phyloP scores from a whole-genome alignment of 2,329 filamentous ascomycete genomes.

The Ophiostoma tasmaniense region DNA sequence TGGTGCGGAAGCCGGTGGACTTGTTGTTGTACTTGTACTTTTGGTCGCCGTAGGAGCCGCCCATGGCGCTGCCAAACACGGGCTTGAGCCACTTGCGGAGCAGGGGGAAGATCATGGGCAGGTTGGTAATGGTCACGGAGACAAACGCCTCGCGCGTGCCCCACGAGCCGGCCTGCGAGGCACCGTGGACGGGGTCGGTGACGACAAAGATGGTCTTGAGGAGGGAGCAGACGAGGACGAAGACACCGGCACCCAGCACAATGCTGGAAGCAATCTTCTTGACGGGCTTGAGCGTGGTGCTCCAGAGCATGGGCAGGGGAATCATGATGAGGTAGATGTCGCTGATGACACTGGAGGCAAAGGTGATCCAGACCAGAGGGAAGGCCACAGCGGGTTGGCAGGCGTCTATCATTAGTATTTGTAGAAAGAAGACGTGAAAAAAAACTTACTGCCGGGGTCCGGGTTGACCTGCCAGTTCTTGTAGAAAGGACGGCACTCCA shows the following conservation, averaged over 20 bases:
- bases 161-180: conserved; percentile 29
- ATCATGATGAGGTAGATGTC: conserved; percentile 48
- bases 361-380: conserved; percentile 35
- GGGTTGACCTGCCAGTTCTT: conserved; percentile 23
- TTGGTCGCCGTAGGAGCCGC: conserved; percentile 28
- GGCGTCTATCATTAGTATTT: conserved; percentile 26
- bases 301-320: conserved; percentile 38
- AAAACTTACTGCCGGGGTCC: conserved; percentile 15
- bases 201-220: conserved; percentile 30
- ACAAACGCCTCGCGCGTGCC: conserved; percentile 33
- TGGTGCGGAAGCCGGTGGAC: conserved; percentile 31
- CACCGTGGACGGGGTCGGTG: conserved; percentile 27
- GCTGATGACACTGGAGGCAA: conserved; percentile 41
- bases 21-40: conserved; percentile 30
- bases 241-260: conserved; percentile 30
- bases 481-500: conserved; percentile 14
- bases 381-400: conserved; percentile 35
- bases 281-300: conserved; percentile 25
- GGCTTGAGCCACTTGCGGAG: conserved; percentile 32
- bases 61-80: conserved; percentile 30
- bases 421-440: not conserved
- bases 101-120: conserved; percentile 36
- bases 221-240: conserved; percentile 30
- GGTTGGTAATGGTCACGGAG: conserved; percentile 32
- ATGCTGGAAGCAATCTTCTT: conserved; percentile 30